Evolutionary conservation across 345 rosid species (phyloP).

Genomic region (Syzygium grande): DNA sequence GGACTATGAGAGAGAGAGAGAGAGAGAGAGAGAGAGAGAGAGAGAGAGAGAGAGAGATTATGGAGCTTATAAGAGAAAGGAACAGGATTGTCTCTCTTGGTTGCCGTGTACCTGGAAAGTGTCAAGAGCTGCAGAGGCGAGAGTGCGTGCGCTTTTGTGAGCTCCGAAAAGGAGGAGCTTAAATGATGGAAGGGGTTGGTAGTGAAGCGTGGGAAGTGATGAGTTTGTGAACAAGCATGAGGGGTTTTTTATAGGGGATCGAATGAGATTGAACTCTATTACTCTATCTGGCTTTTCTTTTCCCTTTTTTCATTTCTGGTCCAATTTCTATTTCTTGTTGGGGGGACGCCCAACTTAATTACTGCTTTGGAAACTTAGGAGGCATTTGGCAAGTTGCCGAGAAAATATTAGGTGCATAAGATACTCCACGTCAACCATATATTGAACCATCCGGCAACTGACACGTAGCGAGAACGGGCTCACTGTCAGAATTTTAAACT

Average conservation of each 20-base stretch:
- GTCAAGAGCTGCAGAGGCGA: neutral
- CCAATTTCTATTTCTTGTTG: neutral
- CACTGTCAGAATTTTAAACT: no score
- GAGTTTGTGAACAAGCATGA: neutral
- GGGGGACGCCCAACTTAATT: neutral
- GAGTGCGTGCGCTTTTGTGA: neutral
- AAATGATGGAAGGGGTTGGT: neutral
- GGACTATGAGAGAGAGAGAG: neutral
- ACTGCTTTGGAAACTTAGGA: neutral
- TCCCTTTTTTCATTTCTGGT: neutral
- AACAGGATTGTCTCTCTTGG: neutral
- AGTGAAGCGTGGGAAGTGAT: neutral
- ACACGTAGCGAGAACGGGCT: no score
- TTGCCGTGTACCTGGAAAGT: neutral
- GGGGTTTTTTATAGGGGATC: neutral
- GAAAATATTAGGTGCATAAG: no score
- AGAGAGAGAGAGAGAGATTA: neutral
- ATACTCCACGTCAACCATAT: no score
- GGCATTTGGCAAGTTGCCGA: no score
- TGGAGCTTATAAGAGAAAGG: neutral
- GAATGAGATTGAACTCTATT: neutral
- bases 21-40: neutral
- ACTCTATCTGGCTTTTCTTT: neutral
- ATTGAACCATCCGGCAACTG: no score
- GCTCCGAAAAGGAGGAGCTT: neutral